Evolutionary conservation across 2,329 filamentous ascomycete genomes (phyloP).

Genomic region (Drechslerella stenobrocha): DNA sequence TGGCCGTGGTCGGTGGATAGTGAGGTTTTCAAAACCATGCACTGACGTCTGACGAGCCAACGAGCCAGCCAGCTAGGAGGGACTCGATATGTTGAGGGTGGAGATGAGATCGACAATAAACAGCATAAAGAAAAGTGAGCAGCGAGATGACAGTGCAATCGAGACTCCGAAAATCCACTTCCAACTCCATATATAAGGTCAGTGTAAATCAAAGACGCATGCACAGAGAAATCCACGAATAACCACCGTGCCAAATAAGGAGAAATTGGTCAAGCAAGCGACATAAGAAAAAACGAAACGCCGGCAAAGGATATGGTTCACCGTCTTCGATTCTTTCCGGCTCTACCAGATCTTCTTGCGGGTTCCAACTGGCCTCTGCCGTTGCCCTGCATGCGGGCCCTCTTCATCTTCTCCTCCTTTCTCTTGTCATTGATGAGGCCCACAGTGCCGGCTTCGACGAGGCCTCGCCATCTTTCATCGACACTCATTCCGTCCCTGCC

Average conservation of each 20-base stretch:
- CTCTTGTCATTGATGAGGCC: constrained; percentile 45
- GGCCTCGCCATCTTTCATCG: constrained; percentile 66
- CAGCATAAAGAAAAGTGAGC: constrained; percentile 10
- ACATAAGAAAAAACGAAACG: not conserved
- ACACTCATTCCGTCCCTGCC: constrained; percentile 63
- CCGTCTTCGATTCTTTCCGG: constrained; percentile 31
- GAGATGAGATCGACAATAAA: constrained; percentile 3
- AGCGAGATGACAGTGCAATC: constrained; percentile 19
- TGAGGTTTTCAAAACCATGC: constrained; percentile 35
- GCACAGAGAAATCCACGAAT: constrained; percentile 17
- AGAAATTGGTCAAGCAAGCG: not conserved
- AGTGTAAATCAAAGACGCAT: constrained; percentile 20
- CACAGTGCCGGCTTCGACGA: constrained; percentile 58
- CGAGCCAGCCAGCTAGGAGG: constrained; percentile 2
- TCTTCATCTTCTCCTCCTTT: constrained; percentile 44
- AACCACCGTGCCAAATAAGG: not conserved
- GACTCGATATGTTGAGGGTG: not conserved
- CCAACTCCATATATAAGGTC: constrained; percentile 32
- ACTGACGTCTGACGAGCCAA: not conserved
- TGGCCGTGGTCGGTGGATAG: not conserved
- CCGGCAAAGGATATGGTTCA: constrained; percentile 5
- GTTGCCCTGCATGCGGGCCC: constrained; percentile 43
- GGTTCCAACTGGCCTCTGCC: constrained; percentile 42
- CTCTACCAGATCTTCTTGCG: constrained; percentile 26
- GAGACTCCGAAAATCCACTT: constrained; percentile 34